Base-by-base conservation (phyloP, 2,329 filamentous ascomycete genomes). In the Sphaerostilbella broomeana region DNA sequence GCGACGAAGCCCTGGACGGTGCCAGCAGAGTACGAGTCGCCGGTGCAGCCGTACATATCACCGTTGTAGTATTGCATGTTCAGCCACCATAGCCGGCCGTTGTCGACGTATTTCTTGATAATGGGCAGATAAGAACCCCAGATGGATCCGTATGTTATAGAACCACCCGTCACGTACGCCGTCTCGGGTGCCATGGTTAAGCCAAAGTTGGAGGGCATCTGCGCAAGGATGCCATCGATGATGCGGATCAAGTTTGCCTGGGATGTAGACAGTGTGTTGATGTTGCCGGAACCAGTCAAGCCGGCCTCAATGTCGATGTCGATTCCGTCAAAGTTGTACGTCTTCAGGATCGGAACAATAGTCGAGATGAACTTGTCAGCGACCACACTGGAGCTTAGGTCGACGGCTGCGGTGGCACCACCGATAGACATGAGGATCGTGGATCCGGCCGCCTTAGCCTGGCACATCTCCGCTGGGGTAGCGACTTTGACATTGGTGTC, bases 161-260 rank as follows among this genome's bases (percentile, higher is more conserved):
- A 49, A 16, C 54, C 59, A 6, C 59, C 59, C 0, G 57, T 61
- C 2, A 61, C 59, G 38, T 61, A 61, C 3, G 59, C 58, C 10
- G 56, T 65, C 42, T 61, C 60, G 5, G 57, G 58, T 4, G 60
- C 60, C 51, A 64, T 76, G 25, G 72, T 79, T 30, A 79, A 69
- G 15, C 79, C 78, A 9, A 69, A 71, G 18, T 59, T 82, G 38
- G 68, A 73, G 57, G 79, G 78, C 34, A 76, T 70, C 47, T 69
- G 40, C 5, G 49, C 57, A 13, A 61, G 58, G n/a, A 61, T 35
- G 36, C 58, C 58, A 41, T 61, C 59, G 25, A 61, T 61, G 44
- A 61, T 53, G 44, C 57, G 52, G 43, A 61, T 58, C 21, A 61
- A 47, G 49, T 61, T 61, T 26, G 48, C 24, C 38, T 61, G 59